Conservation (phyloP, 768 basidiomycete species). For the Dentipellis sp. region DNA sequence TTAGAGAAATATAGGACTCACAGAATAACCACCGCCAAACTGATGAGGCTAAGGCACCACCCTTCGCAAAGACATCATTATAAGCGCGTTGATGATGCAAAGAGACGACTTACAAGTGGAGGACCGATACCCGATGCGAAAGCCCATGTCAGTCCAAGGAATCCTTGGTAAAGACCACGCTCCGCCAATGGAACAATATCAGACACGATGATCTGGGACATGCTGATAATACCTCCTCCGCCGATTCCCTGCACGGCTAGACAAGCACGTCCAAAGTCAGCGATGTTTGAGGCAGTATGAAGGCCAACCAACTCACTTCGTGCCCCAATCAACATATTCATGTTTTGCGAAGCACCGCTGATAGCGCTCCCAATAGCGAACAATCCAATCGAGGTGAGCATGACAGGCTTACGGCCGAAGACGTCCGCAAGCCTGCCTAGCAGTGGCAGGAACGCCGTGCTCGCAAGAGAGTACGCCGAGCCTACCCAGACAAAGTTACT, state of each 20-base stretch:
- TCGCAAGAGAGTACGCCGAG: slow-evolving; percentile 13
- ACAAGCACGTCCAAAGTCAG: background rate
- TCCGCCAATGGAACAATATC: slow-evolving; percentile 31
- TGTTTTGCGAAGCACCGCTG: slow-evolving; percentile 22
- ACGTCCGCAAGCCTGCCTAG: slow-evolving; percentile 14
- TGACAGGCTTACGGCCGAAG: slow-evolving; percentile 20
- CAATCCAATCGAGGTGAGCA: slow-evolving; percentile 15
- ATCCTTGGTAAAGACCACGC: slow-evolving; percentile 24
- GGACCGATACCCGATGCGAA: background rate
- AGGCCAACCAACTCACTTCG: slow-evolving; percentile 10
- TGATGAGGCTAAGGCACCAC: background rate
- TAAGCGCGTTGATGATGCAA: background rate
- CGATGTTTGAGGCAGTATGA: background rate
- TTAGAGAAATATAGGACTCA: background rate
- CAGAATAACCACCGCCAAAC: slow-evolving; percentile 3
- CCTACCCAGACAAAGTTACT: slow-evolving; percentile 12
- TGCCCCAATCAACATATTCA: slow-evolving; percentile 24
- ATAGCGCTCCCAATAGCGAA: slow-evolving; percentile 25
- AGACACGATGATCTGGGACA: slow-evolving; percentile 25
- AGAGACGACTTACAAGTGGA: background rate
- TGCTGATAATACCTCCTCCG: slow-evolving; percentile 19
- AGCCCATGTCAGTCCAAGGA: slow-evolving; percentile 8
- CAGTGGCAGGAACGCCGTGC: slow-evolving; percentile 17
- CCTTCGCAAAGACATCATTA: background rate
- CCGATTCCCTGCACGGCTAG: slow-evolving; percentile 26